These are phyloP conservation scores for Spergularia marina DNA, from an alignment of 148 eudicot genomes.

Conservation along the genomic window DNA sequence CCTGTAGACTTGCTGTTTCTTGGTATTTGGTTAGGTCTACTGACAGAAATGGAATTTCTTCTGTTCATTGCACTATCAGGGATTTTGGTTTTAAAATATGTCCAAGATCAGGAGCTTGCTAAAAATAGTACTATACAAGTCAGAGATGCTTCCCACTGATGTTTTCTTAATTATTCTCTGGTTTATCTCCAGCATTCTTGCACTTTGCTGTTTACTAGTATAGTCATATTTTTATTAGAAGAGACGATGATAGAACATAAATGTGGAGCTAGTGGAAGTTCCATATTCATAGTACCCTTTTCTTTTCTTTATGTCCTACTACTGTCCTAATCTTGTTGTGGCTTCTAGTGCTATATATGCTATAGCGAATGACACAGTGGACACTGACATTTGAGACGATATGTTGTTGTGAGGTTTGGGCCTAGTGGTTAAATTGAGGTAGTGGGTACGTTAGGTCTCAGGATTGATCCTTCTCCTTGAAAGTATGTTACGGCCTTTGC, in stretches of 20 bases:
- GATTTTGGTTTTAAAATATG: not conserved
- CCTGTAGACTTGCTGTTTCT: not conserved
- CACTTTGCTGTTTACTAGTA: not conserved
- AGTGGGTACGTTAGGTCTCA: no score
- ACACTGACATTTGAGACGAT: slow-evolving; percentile 6
- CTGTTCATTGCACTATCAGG: slow-evolving; percentile 18
- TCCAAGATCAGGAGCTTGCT: slow-evolving; percentile 5
- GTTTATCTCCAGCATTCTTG: not conserved
- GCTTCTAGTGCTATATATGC: not conserved
- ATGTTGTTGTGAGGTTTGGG: not conserved
- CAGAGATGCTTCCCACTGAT: slow-evolving; percentile 22
- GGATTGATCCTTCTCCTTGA: no score
- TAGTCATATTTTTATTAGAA: not conserved
- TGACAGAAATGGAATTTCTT: slow-evolving; percentile 4
- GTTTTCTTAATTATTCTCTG: slow-evolving; percentile 7
- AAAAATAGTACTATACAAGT: not conserved
- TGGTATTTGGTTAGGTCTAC: not conserved
- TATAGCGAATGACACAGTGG: not conserved
- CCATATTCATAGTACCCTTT: not conserved
- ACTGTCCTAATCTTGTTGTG: not conserved
- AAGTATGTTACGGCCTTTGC: no score
- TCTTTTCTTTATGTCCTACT: not conserved
- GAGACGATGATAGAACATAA: slow-evolving; percentile 17
- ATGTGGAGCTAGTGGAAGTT: slow-evolving; percentile 15
- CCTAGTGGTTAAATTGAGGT: no score